Percentiles rank a stretch among this genome's conserved stretches.
phyloP scores from a whole-genome alignment of 2,329 filamentous ascomycete species.

The Emericellopsis cladophorae region DNA sequence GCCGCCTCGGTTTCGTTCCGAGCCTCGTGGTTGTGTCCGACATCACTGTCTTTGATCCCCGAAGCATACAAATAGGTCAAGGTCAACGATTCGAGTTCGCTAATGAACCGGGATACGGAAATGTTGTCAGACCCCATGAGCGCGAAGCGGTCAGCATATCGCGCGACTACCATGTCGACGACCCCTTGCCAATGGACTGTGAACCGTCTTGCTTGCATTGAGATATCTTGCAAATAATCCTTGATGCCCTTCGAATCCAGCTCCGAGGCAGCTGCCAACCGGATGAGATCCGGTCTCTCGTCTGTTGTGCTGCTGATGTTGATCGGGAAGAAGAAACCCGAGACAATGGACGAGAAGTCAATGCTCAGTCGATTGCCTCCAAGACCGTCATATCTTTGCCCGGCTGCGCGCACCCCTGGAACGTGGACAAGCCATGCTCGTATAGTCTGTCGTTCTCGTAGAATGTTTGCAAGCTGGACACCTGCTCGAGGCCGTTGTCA shows the following conservation, averaged over 20 bases:
- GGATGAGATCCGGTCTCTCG: conserved; percentile 16
- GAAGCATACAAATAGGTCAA: conserved; percentile 29
- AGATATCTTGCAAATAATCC: conserved; percentile 28
- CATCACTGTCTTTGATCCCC: conserved; percentile 2
- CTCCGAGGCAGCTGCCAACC: conserved; percentile 14
- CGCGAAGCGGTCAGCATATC: conserved; percentile 44
- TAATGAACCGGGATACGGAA: conserved; percentile 15
- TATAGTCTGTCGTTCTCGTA: conserved; percentile 6
- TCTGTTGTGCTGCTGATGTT: conserved; percentile 31
- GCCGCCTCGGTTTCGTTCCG: conserved; percentile 23
- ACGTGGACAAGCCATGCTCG: conserved; percentile 13
- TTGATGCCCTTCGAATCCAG: conserved; percentile 22
- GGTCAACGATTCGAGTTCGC: conserved; percentile 24
- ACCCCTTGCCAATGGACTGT: conserved; percentile 52
- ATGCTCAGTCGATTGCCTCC: conserved; percentile 25
- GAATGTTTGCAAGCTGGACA: conserved; percentile 16
- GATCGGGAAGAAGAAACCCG: conserved; percentile 35
- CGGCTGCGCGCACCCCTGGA: conserved; percentile 25
- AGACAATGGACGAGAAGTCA: conserved; percentile 38
- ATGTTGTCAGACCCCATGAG: conserved; percentile 18
- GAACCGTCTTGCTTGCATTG: conserved; percentile 16
- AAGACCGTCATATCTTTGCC: conserved; percentile 32
- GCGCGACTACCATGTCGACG: conserved; percentile 50
- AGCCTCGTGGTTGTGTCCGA: conserved; percentile 10
- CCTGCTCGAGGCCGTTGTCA: conserved; percentile 21